phyloP scores from a whole-genome alignment of 73 alveolate genomes.

The Diophrys appendiculata region DNA sequence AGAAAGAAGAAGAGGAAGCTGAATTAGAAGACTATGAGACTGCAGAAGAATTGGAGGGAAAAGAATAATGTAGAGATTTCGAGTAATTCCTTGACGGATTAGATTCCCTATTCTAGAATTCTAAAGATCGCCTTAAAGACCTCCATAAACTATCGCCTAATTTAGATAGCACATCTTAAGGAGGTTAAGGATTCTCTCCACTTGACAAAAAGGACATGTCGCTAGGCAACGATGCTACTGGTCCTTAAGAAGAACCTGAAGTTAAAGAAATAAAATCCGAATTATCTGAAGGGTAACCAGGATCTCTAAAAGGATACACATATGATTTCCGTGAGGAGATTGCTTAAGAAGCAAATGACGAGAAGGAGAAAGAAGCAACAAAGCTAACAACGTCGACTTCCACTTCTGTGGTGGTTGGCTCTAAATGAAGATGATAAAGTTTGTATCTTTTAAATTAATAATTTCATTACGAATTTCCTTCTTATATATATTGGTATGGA shows the following conservation, averaged over 20 bases:
- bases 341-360: not conserved
- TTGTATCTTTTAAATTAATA: too few species aligned
- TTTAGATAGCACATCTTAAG: not conserved
- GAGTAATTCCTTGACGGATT: not conserved
- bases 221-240: not conserved
- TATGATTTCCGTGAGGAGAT: not conserved
- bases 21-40: not conserved
- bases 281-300: not conserved
- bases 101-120: not conserved
- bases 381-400: not conserved
- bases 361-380: not conserved
- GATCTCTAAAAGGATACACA: not conserved
- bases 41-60: not conserved
- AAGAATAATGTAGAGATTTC: not conserved
- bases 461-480: not conserved
- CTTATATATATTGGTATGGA: not conserved
- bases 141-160: too few species aligned
- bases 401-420: not conserved
- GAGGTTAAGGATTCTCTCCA: not conserved
- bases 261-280: not conserved
- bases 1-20: not conserved
- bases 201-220: not conserved
- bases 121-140: not conserved
- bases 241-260: not conserved
- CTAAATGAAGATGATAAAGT: too few species aligned